Evolutionary conservation across 2,329 filamentous ascomycete species (phyloP).

Genomic region (Cordyceps cateniannulata): DNA sequence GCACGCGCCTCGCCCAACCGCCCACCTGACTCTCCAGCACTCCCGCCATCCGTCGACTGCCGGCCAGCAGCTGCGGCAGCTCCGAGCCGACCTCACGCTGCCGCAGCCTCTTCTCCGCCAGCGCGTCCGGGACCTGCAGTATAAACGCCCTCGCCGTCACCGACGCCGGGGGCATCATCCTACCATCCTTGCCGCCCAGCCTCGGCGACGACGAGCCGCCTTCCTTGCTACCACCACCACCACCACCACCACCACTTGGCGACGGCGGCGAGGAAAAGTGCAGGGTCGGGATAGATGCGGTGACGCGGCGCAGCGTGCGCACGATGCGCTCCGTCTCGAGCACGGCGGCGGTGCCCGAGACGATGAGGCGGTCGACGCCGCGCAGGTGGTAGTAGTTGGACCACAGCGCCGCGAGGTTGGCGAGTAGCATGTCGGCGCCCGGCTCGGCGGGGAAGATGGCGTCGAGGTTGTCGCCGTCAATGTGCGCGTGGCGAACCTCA

Average conservation of each 20-base stretch:
- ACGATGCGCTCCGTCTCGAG: slow-evolving; percentile 11
- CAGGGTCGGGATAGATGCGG: slow-evolving; percentile 7
- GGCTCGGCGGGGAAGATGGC: slow-evolving; percentile 11
- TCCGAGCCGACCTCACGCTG: slow-evolving; percentile 13
- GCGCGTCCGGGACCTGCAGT: slow-evolving; percentile 9
- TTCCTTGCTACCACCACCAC: too few species aligned
- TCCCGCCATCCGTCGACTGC: slow-evolving; percentile 8
- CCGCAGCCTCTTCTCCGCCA: slow-evolving; percentile 8
- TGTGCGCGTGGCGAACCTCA: slow-evolving; percentile 13
- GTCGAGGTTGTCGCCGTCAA: slow-evolving; percentile 15
- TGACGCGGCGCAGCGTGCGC: slow-evolving; percentile 10
- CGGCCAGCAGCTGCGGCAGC: slow-evolving; percentile 9
- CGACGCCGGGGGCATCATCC: slow-evolving; percentile 12
- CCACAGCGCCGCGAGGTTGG: slow-evolving; percentile 13
- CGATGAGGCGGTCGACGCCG: slow-evolving; percentile 13
- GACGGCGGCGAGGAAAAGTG: not conserved
- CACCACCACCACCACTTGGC: too few species aligned
- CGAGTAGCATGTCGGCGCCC: slow-evolving; percentile 11
- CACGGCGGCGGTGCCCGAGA: slow-evolving; percentile 11
- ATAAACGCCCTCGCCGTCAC: slow-evolving; percentile 11
- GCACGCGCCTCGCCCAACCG: slow-evolving; percentile 12
- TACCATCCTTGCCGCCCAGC: slow-evolving; percentile 6
- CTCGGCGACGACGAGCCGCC: not conserved
- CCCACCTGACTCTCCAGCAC: slow-evolving; percentile 13
- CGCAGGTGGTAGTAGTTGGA: slow-evolving; percentile 15